Base-by-base conservation (phyloP, 331 rosid species). In the Acacia concinna region DNA sequence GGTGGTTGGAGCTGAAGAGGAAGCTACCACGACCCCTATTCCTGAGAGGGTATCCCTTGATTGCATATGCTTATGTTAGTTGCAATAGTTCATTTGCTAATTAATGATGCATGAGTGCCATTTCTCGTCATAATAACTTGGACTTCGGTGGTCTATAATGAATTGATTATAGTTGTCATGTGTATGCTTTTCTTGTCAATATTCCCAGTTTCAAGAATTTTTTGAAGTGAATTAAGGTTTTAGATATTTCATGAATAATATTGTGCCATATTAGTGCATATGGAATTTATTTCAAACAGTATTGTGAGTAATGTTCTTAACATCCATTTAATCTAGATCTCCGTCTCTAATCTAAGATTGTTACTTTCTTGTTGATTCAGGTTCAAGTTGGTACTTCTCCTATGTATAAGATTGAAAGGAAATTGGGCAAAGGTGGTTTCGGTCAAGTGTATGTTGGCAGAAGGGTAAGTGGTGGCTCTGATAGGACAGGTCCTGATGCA, bases 371-470 rank as follows among this genome's bases (percentile, higher is more conserved):
- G 32, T 76, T 46, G 74, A 30, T 84, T 81, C 86, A 94, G 98
- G 97, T 94, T 23, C 97, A 94, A 86, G 98, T 94, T 82, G 97
- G 98, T 57, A 86, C 81, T 82, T 94, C 98, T 80, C 98, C 98
- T 70, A 78, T 79, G 47, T 94, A 92, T 79, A 92, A 92, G 92
- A 87, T 85, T 70, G 98, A 94, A 84, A 92, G 87, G 91, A 94
- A 92, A 86, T 85, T 94, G 84, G 97, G 98, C 66, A 94, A 94
- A 90, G 97, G 98, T 32, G 97, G 98, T 59, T 94, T 94, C 52
- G 98, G 97, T 76, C 98, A 94, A 92, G 97, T 94, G 66, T 94
- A 92, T 79, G 97, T 94, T 77, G 97, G 98, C 57, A 87, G 94
- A 88, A 90, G 96, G 88, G 77, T 90, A 15, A 85, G 81, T 41